Evolutionary conservation across 2,329 filamentous ascomycete species (phyloP).

Genomic region (Aspergillus candidus): DNA sequence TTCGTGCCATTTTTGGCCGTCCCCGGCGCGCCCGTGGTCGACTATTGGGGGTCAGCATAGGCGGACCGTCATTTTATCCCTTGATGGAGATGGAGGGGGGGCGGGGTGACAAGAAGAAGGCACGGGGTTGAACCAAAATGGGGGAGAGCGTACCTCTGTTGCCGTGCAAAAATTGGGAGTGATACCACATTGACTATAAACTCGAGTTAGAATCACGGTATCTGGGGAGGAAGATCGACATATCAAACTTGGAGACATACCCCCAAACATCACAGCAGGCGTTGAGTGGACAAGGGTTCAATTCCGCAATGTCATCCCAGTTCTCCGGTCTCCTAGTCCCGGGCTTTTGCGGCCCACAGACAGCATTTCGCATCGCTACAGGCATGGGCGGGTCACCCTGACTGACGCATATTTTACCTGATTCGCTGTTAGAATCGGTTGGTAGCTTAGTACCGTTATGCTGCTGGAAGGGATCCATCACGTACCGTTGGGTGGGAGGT

Average conservation of each 20-base stretch:
- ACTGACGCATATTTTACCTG: conserved; percentile 36
- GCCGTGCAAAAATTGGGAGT: conserved; percentile 41
- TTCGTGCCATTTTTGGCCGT: conserved; percentile 27
- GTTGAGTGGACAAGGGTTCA: conserved; percentile 45
- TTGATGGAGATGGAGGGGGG: too few species aligned
- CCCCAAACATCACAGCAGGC: conserved; percentile 41
- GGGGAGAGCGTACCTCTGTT: conserved; percentile 1
- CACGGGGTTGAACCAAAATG: too few species aligned
- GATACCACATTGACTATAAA: conserved; percentile 37
- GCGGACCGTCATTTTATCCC: too few species aligned
- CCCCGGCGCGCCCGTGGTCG: conserved; percentile 29
- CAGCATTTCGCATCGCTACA: conserved; percentile 29
- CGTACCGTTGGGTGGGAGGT: background rate
- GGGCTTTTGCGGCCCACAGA: conserved; percentile 44
- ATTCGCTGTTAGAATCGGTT: too few species aligned
- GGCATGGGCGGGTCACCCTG: conserved; percentile 40
- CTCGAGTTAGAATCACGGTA: conserved; percentile 11
- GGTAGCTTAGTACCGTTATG: conserved; percentile 7
- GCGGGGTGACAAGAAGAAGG: too few species aligned
- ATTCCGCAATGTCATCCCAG: conserved; percentile 27
- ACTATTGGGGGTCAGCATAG: too few species aligned
- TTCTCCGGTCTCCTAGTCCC: conserved; percentile 31
- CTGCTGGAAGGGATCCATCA: background rate
- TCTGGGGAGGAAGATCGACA: background rate
- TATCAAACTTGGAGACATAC: background rate